Percentiles rank a stretch among this genome's conserved stretches.
These are phyloP conservation scores for Phytophthora pistaciae DNA, from an alignment of 352 stramenopile species.

Conservation along the genomic window DNA sequence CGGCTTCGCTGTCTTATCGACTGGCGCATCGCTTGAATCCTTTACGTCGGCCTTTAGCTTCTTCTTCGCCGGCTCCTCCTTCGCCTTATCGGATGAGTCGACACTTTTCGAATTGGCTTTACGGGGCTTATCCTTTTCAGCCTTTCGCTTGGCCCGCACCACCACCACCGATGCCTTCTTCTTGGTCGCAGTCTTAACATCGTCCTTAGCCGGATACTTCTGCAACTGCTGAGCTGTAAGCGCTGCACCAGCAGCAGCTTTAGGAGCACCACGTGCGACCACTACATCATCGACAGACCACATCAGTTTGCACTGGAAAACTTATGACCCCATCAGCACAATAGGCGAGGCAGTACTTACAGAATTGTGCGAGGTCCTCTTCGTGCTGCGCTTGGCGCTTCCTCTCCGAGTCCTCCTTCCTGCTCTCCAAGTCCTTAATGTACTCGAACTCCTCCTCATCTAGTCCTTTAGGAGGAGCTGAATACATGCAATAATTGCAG, in stretches of 20 bases:
- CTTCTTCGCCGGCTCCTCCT: slow-evolving; percentile 22
- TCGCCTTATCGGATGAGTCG: slow-evolving; percentile 11
- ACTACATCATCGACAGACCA: slow-evolving; percentile 34
- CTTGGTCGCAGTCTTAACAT: slow-evolving; percentile 33
- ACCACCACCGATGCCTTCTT: slow-evolving; percentile 47
- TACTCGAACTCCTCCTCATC: slow-evolving; percentile 90
- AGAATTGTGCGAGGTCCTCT: slow-evolving; percentile 75
- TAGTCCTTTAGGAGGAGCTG: slow-evolving; percentile 85
- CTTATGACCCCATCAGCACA: no score
- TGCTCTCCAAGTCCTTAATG: slow-evolving; percentile 74
- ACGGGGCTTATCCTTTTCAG: slow-evolving; percentile 20
- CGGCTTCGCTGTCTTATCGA: slow-evolving; percentile 18
- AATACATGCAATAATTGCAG: neutral
- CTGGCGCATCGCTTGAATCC: neutral
- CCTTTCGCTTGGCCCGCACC: slow-evolving; percentile 70
- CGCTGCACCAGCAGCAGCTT: slow-evolving; percentile 10
- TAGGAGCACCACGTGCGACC: slow-evolving; percentile 62
- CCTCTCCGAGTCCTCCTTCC: slow-evolving; percentile 56
- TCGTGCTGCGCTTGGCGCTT: slow-evolving; percentile 74
- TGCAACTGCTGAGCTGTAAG: slow-evolving; percentile 43
- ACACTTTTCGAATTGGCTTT: slow-evolving; percentile 26
- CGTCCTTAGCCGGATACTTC: slow-evolving; percentile 41
- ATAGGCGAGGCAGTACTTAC: slow-evolving; percentile 41
- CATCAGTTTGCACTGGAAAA: slow-evolving; percentile 4
- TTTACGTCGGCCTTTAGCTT: slow-evolving; percentile 29